These are phyloP conservation scores for Syzygium syzygioides DNA, from an alignment of 441 rosid species.

Conservation along the genomic window DNA sequence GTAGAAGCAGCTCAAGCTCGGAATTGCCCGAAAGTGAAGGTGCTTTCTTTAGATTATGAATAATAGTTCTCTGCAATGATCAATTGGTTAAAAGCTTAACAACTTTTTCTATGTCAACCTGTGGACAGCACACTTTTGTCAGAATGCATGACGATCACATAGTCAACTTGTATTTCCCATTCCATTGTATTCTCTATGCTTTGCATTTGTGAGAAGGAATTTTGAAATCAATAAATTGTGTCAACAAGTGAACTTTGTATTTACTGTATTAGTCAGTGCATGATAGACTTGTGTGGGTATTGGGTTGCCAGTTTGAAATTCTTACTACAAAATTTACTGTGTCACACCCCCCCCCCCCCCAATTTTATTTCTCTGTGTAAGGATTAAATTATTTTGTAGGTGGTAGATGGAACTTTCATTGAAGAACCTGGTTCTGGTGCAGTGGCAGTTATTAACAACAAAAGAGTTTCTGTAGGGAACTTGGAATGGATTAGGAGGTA, in stretches of 20 bases:
- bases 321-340: not conserved
- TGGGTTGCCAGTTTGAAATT: not conserved
- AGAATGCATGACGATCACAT: not conserved
- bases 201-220: not conserved
- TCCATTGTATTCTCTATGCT: not conserved
- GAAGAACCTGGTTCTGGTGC: conserved; percentile 99
- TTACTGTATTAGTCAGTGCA: not conserved
- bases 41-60: conserved; percentile 9
- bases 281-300: not conserved
- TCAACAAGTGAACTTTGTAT: not conserved
- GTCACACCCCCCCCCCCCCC: not conserved
- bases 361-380: not conserved
- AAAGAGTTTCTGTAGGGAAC: conserved; percentile 83
- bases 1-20: conserved; percentile 68
- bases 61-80: not conserved
- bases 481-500: conserved; percentile 91
- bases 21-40: conserved; percentile 49
- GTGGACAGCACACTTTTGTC: not conserved
- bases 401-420: conserved; percentile 69
- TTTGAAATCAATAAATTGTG: not conserved
- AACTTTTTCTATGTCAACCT: not conserved
- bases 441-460: conserved; percentile 54
- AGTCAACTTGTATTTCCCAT: not conserved
- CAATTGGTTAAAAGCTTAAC: not conserved
- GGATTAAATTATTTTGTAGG: conserved; percentile 34